Conservation (phyloP, 2,329 filamentous ascomycete species). For the Xylariaceae sp. region DNA sequence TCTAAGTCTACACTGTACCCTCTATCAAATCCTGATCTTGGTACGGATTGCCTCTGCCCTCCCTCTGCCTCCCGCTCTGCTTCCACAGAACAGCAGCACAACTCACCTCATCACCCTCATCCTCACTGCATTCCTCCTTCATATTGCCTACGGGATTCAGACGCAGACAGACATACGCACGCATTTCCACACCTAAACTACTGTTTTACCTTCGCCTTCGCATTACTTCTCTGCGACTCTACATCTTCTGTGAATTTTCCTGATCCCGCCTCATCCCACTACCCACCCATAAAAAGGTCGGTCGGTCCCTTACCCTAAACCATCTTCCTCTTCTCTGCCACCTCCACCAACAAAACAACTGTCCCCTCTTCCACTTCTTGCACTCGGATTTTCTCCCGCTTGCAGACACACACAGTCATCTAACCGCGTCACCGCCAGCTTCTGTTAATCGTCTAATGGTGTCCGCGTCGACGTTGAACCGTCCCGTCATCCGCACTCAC, state of each 20-base stretch:
- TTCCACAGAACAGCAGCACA: not conserved
- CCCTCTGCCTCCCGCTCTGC: not conserved
- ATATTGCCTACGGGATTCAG: too few species aligned
- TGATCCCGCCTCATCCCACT: too few species aligned
- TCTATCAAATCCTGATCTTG: not conserved
- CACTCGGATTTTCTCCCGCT: too few species aligned
- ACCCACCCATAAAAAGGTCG: too few species aligned
- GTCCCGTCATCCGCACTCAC: too few species aligned
- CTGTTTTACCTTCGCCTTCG: too few species aligned
- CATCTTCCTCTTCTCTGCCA: not conserved
- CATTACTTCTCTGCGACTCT: too few species aligned
- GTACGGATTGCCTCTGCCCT: not conserved
- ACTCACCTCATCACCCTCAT: not conserved
- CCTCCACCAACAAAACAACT: not conserved
- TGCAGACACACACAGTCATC: not conserved
- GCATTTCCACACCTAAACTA: not conserved
- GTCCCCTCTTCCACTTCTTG: too few species aligned
- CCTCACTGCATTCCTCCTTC: too few species aligned
- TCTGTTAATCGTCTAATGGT: not conserved
- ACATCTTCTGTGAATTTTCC: too few species aligned
- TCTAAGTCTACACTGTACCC: not conserved
- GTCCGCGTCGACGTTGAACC: not conserved
- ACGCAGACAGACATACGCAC: not conserved
- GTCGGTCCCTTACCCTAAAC: not conserved
- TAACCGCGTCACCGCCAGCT: not conserved